Evolutionary conservation across 768 basidiomycete species (phyloP).

Genomic region (Suillus luteus): DNA sequence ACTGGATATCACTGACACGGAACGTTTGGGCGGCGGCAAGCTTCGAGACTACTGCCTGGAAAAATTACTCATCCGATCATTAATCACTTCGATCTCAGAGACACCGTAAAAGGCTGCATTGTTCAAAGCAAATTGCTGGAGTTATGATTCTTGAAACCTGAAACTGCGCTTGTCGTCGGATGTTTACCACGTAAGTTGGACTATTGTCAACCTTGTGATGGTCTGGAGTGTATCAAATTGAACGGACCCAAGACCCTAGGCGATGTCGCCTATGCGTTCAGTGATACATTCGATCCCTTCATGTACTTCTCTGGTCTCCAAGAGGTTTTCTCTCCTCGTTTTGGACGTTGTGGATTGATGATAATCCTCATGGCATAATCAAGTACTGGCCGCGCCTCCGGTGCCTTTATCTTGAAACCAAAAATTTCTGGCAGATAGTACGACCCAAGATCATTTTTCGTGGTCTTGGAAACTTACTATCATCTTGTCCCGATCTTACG

Average conservation of each 20-base stretch:
- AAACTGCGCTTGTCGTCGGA: not conserved
- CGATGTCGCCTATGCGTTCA: not conserved
- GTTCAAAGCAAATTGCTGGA: not conserved
- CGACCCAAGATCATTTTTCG: not conserved
- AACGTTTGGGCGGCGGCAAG: too few relatives aligned
- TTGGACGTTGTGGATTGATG: not conserved
- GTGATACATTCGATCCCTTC: not conserved
- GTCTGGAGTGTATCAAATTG: not conserved
- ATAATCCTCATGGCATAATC: not conserved
- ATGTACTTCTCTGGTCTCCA: not conserved
- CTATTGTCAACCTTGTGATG: not conserved
- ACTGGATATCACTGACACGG: not conserved
- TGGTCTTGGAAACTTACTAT: not conserved
- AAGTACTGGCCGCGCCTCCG: not conserved
- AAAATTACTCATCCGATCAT: not conserved
- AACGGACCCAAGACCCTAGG: not conserved
- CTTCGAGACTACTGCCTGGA: not conserved
- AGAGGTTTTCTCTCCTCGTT: not conserved
- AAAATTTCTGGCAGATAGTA: not conserved
- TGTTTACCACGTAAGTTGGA: not conserved
- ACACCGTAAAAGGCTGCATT: not conserved
- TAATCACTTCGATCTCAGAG: not conserved
- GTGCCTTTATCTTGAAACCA: not conserved
- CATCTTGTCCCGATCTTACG: not conserved
- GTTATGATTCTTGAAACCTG: not conserved